Evolutionary conservation across 2,329 filamentous ascomycete species (phyloP), one percentile per base, ranked within the genome.

Genomic region (Ceratocystis huliohia): DNA sequence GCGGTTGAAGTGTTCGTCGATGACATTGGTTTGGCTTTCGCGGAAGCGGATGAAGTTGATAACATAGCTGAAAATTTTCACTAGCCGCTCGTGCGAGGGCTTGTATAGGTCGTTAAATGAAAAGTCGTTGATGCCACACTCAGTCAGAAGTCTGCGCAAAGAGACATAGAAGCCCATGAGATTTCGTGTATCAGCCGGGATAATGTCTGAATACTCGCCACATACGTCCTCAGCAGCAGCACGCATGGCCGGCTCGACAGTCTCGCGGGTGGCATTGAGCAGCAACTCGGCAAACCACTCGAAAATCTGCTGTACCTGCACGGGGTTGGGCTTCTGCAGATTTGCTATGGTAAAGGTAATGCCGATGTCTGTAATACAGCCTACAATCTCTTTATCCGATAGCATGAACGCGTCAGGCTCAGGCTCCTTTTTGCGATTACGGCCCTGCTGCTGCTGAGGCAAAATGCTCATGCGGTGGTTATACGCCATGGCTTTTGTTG

Each of bases 21-120:
- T 96, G 37, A 94, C 85, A 48, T 81, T 80, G 0, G 91, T 95
- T 76, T 97, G 93, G 69, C 88, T 91, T 78, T 96, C 92, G 71
- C 94, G 88, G 78, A 97, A 99, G 65, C 94, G 87, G 71, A 97
- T 92, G 76, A 99, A 99, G 77, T 99, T 99, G 80, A 99, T 99
- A 70, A 97, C 84, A 76, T 96, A 96, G 70, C 90, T 96, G 75
- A 99, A 94, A 73, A 97, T 95, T 78, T 94, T 96, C 73, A 93
- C 88, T 15, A 97, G 82, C 57, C 94, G 88, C 67, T 90, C 88
- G 73, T 95, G 89, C 1, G 91, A 96, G 17, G 94, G 94, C 74
- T 88, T 88, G 74, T 95, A 93, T 5, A 99, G 80, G 75, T 99
- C 94, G 68, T 87, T 86, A 76, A 97, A 96, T 45, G 88, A 91